Conservation (phyloP, 2,329 filamentous ascomycete species). For the Fusarium domesticum region DNA sequence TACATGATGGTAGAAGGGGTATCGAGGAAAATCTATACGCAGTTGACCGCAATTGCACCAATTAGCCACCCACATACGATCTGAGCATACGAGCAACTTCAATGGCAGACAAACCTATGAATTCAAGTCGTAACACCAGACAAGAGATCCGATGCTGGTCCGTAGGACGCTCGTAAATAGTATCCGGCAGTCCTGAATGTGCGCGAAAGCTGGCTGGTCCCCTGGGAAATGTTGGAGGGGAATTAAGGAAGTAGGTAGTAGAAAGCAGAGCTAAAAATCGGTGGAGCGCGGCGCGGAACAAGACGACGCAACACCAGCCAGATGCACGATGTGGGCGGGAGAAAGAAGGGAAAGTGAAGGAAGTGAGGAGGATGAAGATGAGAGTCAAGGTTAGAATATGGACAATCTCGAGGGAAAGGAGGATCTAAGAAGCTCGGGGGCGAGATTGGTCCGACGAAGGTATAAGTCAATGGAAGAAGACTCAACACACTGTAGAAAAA, state of each 20-base stretch:
- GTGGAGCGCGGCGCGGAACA: constrained; percentile 27
- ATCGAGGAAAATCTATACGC: constrained; percentile 38
- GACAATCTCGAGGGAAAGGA: constrained; percentile 29
- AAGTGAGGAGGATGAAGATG: constrained; percentile 17
- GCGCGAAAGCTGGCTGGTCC: constrained; percentile 30
- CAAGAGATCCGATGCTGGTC: constrained; percentile 24
- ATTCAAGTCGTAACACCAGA: constrained; percentile 29
- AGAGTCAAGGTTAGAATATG: constrained; percentile 11
- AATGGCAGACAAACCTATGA: constrained; percentile 32
- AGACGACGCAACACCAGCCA: constrained; percentile 31
- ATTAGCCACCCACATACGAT: constrained; percentile 17
- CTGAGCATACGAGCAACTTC: no score
- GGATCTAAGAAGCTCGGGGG: constrained; percentile 21
- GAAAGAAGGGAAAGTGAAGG: constrained; percentile 19
- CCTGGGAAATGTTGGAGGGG: constrained; percentile 26
- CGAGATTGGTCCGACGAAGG: constrained; percentile 26
- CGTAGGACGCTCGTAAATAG: constrained; percentile 28
- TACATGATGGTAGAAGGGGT: constrained; percentile 66
- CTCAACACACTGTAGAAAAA: constrained; percentile 20
- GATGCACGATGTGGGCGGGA: constrained; percentile 21
- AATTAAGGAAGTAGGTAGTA: constrained; percentile 26
- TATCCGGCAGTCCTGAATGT: constrained; percentile 26
- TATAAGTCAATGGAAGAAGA: constrained; percentile 30
- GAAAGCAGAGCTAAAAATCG: constrained; percentile 22
- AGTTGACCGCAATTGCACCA: constrained; percentile 4